A percentile compares a stretch with the other conserved stretches of the same genome.
phyloP scores from a whole-genome alignment of 2,329 filamentous ascomycete genomes.

The Exophiala sp. region DNA sequence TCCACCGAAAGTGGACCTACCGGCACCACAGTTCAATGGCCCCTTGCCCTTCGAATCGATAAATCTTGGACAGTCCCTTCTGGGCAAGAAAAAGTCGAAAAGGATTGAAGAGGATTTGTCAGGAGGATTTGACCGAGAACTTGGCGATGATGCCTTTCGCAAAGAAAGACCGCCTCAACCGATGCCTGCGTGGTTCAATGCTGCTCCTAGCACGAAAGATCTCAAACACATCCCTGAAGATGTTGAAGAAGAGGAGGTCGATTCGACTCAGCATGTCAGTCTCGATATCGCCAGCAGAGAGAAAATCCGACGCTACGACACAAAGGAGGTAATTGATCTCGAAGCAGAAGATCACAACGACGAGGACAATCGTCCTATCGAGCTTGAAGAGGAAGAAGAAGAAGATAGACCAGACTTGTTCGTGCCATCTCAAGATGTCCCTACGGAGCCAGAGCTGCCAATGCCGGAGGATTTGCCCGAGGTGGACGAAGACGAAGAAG shows the following conservation, averaged over 20 bases:
- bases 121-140: constrained; percentile 63
- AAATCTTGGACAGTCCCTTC: constrained; percentile 63
- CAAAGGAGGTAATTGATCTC: constrained; percentile 40
- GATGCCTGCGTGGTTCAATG: constrained; percentile 48
- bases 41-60: constrained; percentile 84
- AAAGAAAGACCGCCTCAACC: constrained; percentile 34
- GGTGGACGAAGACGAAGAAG: constrained; percentile 16
- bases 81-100: constrained; percentile 52
- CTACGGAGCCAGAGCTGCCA: background rate
- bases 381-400: constrained; percentile 31
- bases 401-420: constrained; percentile 27
- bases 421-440: constrained; percentile 6
- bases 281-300: constrained; percentile 8
- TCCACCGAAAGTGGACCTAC: background rate
- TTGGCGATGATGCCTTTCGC: constrained; percentile 26
- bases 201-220: constrained; percentile 32
- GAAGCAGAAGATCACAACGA: constrained; percentile 32
- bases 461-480: background rate
- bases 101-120: constrained; percentile 53
- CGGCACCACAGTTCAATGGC: constrained; percentile 57
- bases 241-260: constrained; percentile 22
- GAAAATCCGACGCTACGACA: constrained; percentile 31
- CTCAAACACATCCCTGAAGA: constrained; percentile 9
- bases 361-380: constrained; percentile 9
- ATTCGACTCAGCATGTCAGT: constrained; percentile 5